Percentiles rank a stretch among this genome's conserved stretches.
Evolutionary conservation across 495 filamentous ascomycete species (phyloP).

Genomic region (Penicillium pancosmium): DNA sequence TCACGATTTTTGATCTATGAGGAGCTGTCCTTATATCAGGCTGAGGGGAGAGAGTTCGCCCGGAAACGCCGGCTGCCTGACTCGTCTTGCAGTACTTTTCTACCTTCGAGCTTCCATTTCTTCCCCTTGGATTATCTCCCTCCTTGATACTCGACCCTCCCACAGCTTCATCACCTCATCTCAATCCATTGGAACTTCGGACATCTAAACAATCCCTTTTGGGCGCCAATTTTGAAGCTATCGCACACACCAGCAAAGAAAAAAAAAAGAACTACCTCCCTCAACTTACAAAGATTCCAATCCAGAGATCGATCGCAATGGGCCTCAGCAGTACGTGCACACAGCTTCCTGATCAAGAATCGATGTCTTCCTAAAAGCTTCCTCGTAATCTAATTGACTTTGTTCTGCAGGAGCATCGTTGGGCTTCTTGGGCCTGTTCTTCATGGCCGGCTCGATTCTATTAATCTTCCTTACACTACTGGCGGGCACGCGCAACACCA

Average conservation of each 20-base stretch:
- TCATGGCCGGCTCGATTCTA: constrained; percentile 72
- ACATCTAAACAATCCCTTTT: constrained; percentile 8
- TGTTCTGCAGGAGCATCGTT: constrained; percentile 45
- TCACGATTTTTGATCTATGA: constrained; percentile 9
- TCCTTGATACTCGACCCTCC: not conserved
- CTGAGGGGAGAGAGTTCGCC: not conserved
- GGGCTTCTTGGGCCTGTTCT: constrained; percentile 67
- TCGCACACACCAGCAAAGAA: not conserved
- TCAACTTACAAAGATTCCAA: not conserved
- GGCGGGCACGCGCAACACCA: constrained; percentile 60
- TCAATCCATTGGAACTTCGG: constrained; percentile 11
- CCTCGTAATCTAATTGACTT: constrained; percentile 11
- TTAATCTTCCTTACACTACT: constrained; percentile 82
- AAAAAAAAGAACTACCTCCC: not conserved
- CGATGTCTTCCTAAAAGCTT: not conserved
- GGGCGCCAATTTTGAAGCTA: constrained; percentile 1
- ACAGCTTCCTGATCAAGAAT: not conserved
- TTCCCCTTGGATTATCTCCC: not conserved
- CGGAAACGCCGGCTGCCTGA: constrained; percentile 21
- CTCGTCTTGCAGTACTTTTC: constrained; percentile 3
- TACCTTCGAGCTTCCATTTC: not conserved
- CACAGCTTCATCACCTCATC: constrained; percentile 7
- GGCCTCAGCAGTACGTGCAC: constrained; percentile 36
- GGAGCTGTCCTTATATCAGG: constrained; percentile 10
- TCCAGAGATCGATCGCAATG: constrained; percentile 26